Evolutionary conservation across 2,329 filamentous ascomycete genomes (phyloP).

Genomic region (Ilyonectria mors-panacis): DNA sequence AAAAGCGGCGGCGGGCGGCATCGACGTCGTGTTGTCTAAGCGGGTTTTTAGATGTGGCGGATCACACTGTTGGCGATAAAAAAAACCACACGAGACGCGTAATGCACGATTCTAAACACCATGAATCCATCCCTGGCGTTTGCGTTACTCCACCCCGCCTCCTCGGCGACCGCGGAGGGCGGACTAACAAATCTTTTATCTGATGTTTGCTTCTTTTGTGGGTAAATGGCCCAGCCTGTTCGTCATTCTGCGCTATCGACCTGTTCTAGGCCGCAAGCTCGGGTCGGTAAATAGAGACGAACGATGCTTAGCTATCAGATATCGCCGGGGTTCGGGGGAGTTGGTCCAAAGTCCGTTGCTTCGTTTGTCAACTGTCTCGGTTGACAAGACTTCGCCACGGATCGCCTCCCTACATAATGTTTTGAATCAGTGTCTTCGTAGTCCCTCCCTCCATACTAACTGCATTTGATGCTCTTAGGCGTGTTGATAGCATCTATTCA

Average conservation of each 20-base stretch:
- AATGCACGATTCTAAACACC: conserved; percentile 14
- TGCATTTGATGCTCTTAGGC: neutral
- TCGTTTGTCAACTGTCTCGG: neutral
- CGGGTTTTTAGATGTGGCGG: neutral
- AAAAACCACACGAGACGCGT: conserved; percentile 20
- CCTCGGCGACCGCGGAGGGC: neutral
- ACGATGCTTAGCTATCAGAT: no score
- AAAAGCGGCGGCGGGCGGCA: neutral
- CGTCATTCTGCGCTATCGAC: no score
- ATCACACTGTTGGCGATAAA: neutral
- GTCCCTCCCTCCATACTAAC: neutral
- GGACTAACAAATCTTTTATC: neutral
- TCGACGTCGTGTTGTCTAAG: neutral
- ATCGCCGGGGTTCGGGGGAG: neutral
- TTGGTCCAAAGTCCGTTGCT: neutral
- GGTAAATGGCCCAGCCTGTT: no score
- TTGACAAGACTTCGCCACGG: neutral
- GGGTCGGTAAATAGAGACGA: no score
- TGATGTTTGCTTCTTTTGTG: no score
- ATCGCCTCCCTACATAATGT: neutral
- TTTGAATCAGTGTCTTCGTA: neutral
- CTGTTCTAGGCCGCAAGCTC: no score
- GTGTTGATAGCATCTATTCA: neutral
- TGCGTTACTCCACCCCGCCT: conserved; percentile 9
- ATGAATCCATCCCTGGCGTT: neutral